These are phyloP conservation scores for Polyporus tsugae DNA, from an alignment of 1,284 basidiomycete genomes.

Conservation along the genomic window DNA sequence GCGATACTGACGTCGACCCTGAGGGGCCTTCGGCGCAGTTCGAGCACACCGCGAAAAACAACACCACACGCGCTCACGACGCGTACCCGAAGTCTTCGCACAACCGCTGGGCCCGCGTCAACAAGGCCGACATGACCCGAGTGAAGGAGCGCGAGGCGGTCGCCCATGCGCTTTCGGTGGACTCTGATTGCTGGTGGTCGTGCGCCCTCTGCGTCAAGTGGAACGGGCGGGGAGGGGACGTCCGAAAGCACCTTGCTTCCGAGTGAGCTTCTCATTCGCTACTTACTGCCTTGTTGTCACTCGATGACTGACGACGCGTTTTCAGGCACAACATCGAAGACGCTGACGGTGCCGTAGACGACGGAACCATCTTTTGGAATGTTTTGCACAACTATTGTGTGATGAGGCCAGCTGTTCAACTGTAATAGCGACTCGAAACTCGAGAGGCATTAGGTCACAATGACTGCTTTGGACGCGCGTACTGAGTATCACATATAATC, in stretches of 20 bases:
- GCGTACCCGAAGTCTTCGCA: background rate
- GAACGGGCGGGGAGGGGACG: background rate
- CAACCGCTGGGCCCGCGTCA: background rate
- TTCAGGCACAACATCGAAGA: background rate
- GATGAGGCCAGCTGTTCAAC: background rate
- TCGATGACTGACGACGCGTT: background rate
- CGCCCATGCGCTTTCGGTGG: background rate
- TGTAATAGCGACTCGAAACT: background rate
- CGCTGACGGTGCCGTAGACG: background rate
- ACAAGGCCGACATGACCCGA: background rate
- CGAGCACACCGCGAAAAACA: background rate
- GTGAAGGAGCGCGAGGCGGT: conserved; percentile 8
- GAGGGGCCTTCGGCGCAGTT: background rate
- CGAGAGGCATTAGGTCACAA: too few species aligned
- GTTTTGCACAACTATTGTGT: background rate
- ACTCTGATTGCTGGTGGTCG: background rate
- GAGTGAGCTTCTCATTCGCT: background rate
- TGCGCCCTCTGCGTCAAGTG: background rate
- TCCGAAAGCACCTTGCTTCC: conserved; percentile 3
- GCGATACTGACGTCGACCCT: background rate
- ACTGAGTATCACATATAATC: too few species aligned
- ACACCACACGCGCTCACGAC: background rate
- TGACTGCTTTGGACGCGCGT: too few species aligned
- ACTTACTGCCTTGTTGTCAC: too few species aligned
- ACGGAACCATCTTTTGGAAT: background rate